phyloP scores from a whole-genome alignment of 345 rosid genomes.

The Eucalyptus curtisii region DNA sequence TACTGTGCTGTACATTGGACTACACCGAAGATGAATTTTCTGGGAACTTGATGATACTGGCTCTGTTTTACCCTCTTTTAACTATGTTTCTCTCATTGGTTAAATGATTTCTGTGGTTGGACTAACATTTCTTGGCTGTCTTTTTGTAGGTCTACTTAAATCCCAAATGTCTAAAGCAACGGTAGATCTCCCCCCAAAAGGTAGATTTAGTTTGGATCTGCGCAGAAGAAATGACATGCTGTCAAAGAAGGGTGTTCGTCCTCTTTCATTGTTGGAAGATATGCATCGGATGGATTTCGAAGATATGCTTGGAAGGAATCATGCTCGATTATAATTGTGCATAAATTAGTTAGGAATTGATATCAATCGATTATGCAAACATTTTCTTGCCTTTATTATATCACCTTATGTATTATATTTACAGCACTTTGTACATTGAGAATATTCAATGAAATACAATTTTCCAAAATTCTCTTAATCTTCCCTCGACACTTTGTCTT shows the following conservation, averaged over 20 bases:
- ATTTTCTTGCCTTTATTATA: too few species aligned
- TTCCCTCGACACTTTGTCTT: too few species aligned
- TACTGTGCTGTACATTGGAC: background rate
- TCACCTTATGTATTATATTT: too few species aligned
- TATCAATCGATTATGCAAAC: too few species aligned
- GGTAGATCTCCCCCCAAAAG: slow-evolving; percentile 38
- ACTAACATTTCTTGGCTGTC: background rate
- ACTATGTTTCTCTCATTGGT: background rate
- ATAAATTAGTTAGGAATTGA: too few species aligned
- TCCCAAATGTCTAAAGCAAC: slow-evolving; percentile 33
- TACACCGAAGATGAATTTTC: background rate
- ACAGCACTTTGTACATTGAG: too few species aligned
- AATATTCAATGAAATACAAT: too few species aligned
- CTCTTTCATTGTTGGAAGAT: too few species aligned
- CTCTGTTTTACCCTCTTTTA: background rate
- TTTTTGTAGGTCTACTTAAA: background rate
- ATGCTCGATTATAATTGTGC: too few species aligned
- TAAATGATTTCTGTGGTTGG: background rate
- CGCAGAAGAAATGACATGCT: slow-evolving; percentile 77
- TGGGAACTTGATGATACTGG: background rate
- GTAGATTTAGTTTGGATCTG: slow-evolving; percentile 83
- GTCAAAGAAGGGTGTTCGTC: slow-evolving; percentile 35
- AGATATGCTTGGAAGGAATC: too few species aligned
- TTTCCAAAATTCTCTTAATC: too few species aligned
- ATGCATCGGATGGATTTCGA: too few species aligned